Percentiles rank a stretch among this genome's conserved stretches.
These are phyloP conservation scores for Phylloporus sp. DNA, from an alignment of 768 basidiomycete species.

Conservation along the genomic window DNA sequence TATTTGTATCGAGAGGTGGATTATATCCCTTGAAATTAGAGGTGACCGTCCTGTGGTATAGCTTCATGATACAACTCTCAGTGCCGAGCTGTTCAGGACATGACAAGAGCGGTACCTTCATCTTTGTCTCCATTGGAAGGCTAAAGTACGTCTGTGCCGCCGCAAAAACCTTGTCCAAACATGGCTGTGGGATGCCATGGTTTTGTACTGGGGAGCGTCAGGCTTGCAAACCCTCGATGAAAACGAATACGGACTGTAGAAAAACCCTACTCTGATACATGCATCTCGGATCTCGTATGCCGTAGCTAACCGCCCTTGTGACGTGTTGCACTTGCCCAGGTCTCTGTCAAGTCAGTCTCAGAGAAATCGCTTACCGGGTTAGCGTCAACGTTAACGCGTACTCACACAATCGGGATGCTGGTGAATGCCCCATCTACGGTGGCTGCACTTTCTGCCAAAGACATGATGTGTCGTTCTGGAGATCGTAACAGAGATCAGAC, in stretches of 20 bases:
- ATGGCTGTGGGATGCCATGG: conserved; percentile 61
- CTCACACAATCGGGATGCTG: conserved; percentile 18
- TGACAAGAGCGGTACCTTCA: conserved; percentile 48
- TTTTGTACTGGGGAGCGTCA: conserved; percentile 57
- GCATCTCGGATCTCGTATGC: conserved; percentile 65
- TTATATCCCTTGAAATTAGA: conserved; percentile 80
- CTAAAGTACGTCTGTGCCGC: conserved; percentile 63
- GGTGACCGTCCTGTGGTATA: conserved; percentile 62
- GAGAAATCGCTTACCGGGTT: not conserved
- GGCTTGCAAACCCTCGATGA: not conserved
- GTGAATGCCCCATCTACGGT: not conserved
- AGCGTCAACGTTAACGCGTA: not conserved
- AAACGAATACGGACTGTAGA: conserved; percentile 57
- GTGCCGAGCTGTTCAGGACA: not conserved
- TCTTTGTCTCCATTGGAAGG: conserved; percentile 58
- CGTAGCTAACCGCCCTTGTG: conserved; percentile 39
- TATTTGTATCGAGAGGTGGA: conserved; percentile 67
- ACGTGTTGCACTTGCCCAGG: conserved; percentile 15
- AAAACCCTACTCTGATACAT: conserved; percentile 80
- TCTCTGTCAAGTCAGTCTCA: conserved; percentile 12
- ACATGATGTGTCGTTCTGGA: too few relatives aligned
- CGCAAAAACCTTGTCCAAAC: conserved; percentile 43
- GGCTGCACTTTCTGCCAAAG: not conserved
- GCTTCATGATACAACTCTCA: conserved; percentile 37
- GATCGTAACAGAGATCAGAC: too few relatives aligned